Evolutionary conservation across 768 basidiomycete species (phyloP).

Genomic region (Russula abietina): DNA sequence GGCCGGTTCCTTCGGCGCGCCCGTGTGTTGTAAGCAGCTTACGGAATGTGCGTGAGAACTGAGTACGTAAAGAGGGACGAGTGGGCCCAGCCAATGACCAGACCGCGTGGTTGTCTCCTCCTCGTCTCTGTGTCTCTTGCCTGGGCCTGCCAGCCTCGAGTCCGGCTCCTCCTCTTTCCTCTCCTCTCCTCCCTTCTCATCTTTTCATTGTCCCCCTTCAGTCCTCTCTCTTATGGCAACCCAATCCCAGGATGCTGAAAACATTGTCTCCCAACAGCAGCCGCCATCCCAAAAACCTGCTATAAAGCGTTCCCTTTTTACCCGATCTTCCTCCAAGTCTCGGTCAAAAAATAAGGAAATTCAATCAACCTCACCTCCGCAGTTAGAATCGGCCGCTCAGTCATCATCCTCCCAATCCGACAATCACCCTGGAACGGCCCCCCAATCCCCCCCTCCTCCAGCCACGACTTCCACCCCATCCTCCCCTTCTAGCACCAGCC

Average conservation of each 20-base stretch:
- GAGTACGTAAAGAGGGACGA: background rate
- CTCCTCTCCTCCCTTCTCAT: background rate
- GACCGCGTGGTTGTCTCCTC: slow-evolving; percentile 13
- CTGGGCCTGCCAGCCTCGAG: slow-evolving; percentile 14
- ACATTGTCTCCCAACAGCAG: background rate
- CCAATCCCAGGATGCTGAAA: background rate
- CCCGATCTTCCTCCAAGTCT: slow-evolving; percentile 21
- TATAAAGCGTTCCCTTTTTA: slow-evolving; percentile 18
- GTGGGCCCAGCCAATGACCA: background rate
- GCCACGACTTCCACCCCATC: slow-evolving; percentile 6
- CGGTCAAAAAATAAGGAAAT: slow-evolving; percentile 18
- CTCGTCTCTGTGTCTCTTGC: background rate
- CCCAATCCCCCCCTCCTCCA: background rate
- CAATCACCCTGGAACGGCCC: background rate
- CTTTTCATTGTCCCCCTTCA: background rate
- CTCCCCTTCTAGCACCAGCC: slow-evolving; percentile 8
- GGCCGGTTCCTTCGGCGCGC: slow-evolving; percentile 5
- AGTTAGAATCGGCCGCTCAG: background rate
- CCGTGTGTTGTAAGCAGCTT: background rate
- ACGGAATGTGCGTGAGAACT: background rate
- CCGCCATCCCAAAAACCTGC: slow-evolving; percentile 2
- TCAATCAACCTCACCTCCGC: background rate
- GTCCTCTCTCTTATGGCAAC: slow-evolving; percentile 8
- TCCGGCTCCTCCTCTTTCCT: background rate
- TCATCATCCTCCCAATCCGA: background rate